Evolutionary conservation across 1,139 yeast genomes (phyloP).

Genomic region (Yamadazyma triangularis): DNA sequence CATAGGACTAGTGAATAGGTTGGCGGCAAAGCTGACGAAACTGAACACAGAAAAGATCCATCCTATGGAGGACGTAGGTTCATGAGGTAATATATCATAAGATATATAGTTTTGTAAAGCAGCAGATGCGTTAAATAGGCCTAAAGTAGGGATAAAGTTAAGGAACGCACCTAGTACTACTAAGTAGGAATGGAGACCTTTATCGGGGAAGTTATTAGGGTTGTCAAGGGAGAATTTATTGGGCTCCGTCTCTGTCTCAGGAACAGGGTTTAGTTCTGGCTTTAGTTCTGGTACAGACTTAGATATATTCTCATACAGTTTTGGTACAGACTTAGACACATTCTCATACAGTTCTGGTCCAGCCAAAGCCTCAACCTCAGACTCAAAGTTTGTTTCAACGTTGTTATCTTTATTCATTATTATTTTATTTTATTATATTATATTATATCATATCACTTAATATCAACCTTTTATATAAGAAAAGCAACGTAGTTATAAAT

Average conservation of each 20-base stretch:
- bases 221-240: slow-evolving; percentile 6
- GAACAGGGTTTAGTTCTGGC: too few species aligned
- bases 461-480: too few species aligned
- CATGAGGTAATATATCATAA: slow-evolving; percentile 13
- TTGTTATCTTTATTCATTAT: too few species aligned
- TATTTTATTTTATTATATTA: too few species aligned
- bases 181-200: slow-evolving; percentile 17
- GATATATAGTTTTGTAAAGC: slow-evolving; percentile 21
- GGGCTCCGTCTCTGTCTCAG: neutral
- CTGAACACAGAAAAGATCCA: slow-evolving; percentile 29
- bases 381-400: too few species aligned
- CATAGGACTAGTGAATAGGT: slow-evolving; percentile 24
- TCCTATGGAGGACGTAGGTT: slow-evolving; percentile 18
- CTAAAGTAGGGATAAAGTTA: slow-evolving; percentile 22
- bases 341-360: too few species aligned
- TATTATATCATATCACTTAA: too few species aligned
- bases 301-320: too few species aligned
- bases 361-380: too few species aligned
- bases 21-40: slow-evolving; percentile 22
- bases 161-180: slow-evolving; percentile 22
- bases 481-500: too few species aligned
- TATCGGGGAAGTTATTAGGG: slow-evolving; percentile 22
- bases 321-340: too few species aligned
- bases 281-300: too few species aligned
- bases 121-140: slow-evolving; percentile 25